Evolutionary conservation across 2,329 filamentous ascomycete species (phyloP).

Genomic region (Aspergillus sclerotialis): DNA sequence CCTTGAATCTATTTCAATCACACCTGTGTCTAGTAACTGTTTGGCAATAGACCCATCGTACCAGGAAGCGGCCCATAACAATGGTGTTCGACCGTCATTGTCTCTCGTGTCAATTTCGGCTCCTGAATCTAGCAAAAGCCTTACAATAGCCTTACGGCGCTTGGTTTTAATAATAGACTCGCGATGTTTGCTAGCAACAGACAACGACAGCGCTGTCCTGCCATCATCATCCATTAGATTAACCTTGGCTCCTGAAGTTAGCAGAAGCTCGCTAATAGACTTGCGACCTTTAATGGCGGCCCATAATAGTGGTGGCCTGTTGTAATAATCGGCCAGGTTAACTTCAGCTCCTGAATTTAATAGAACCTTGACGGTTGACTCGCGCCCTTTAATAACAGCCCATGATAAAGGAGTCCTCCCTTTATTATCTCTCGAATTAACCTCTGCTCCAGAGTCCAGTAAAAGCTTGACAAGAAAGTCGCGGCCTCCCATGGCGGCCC

Average conservation of each 20-base stretch:
- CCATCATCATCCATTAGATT: no score
- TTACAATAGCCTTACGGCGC: not conserved
- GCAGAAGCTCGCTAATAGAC: not conserved
- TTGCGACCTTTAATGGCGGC: not conserved
- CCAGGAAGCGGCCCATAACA: not conserved
- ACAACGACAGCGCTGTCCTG: not conserved
- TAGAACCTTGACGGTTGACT: no score
- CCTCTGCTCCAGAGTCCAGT: not conserved
- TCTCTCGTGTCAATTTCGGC: not conserved
- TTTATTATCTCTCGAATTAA: not conserved
- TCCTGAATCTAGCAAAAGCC: not conserved
- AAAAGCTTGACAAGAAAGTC: not conserved
- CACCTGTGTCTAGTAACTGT: not conserved
- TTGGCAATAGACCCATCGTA: no score
- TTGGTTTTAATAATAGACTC: not conserved
- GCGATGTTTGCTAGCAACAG: not conserved
- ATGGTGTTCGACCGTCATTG: not conserved
- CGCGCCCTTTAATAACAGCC: no score
- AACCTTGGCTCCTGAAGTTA: not conserved
- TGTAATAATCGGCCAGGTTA: no score
- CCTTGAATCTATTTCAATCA: not conserved
- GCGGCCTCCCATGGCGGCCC: not conserved
- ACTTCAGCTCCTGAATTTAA: no score
- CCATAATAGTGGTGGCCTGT: not conserved
- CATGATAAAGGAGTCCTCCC: not conserved